Base-by-base conservation (phyloP, 768 basidiomycete species). In the Tricholoma sp. region DNA sequence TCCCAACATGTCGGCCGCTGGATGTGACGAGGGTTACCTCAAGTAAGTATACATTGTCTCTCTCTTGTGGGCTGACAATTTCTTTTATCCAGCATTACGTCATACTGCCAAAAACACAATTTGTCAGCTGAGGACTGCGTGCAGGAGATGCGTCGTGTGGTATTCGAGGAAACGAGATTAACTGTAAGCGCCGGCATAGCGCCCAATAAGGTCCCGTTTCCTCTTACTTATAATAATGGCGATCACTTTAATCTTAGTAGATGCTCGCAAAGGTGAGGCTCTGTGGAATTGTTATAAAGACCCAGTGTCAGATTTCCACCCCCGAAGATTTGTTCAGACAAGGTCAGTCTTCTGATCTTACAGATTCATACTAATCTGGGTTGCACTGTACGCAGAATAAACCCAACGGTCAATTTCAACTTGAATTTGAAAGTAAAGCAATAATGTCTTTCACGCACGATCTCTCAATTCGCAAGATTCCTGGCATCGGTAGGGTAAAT, bases 111-210 rank as follows among this genome's bases (percentile, higher is more conserved):
- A n/a, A 77, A 82, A 46, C 82, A 91, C 69, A 64, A 76, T 9
- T 63, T 94, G 52, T 78, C 79, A 2, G 79, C 88, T 0, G 84
- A 83, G 29, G 84, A 86, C 46, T 95, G 93, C 64, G 90, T 96
- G 11, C 72, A 80, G 52, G 79, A 88, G 60, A 88, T 99, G 74
- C 78, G 97, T 21, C 77, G 77, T 22, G 76, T 76, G 41, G 91
- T 98, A 2, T 78, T 85, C 55, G 76, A 76, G 16, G 89, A 89
- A 71, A 98, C 95, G 2, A 82, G 82, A 54, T 69, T 98, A 51
- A 98, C 97, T 2, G 93, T 91, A 53, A 94, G 91, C 63, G 95
- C 94, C 29, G 97, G 97, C 2, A 94, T 98, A 57, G 94, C 96
- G 0, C 91, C 96, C 1, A 98, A 95, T 72, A 90, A 89, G 79